Evolutionary conservation across 1,284 basidiomycete genomes (phyloP).

Genomic region (Ustilago sp.): DNA sequence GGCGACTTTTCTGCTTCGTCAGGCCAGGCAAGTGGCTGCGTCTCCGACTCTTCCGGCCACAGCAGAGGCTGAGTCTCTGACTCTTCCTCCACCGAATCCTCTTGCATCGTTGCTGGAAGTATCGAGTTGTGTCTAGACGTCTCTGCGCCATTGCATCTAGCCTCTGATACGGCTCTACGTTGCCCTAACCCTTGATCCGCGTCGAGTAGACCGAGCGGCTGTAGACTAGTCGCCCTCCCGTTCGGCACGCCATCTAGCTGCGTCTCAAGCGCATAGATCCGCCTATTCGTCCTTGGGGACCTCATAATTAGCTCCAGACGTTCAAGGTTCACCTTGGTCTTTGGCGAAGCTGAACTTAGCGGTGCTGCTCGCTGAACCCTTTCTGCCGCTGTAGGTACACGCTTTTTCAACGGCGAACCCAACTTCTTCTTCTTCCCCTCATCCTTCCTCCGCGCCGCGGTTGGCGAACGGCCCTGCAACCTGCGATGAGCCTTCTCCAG

Average conservation of each 20-base stretch:
- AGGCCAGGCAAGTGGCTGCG: conserved; percentile 11
- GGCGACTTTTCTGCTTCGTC: not conserved
- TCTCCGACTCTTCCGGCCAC: conserved; percentile 17
- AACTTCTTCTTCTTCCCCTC: not conserved
- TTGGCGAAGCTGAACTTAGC: not conserved
- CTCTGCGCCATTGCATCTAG: not conserved
- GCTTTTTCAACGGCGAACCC: not conserved
- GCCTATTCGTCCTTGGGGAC: conserved; percentile 38
- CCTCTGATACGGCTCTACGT: conserved; percentile 16
- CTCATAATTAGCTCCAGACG: conserved; percentile 9
- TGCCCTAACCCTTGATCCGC: not conserved
- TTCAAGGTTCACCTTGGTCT: not conserved
- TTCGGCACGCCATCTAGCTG: conserved; percentile 15
- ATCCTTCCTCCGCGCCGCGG: no score
- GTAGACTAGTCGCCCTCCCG: conserved; percentile 16
- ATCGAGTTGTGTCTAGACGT: conserved; percentile 5
- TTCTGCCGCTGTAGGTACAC: not conserved
- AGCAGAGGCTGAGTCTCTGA: conserved; percentile 20
- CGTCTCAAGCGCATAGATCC: conserved; percentile 50
- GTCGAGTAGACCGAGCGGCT: not conserved
- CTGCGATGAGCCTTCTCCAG: conserved; percentile 29
- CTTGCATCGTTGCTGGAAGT: not conserved
- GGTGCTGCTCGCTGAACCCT: conserved; percentile 7
- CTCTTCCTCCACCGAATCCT: conserved; percentile 13
- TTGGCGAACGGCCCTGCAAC: conserved; percentile 14